Evolutionary conservation across 257 asterid genomes (phyloP).

Genomic region (Salvia splendens): DNA sequence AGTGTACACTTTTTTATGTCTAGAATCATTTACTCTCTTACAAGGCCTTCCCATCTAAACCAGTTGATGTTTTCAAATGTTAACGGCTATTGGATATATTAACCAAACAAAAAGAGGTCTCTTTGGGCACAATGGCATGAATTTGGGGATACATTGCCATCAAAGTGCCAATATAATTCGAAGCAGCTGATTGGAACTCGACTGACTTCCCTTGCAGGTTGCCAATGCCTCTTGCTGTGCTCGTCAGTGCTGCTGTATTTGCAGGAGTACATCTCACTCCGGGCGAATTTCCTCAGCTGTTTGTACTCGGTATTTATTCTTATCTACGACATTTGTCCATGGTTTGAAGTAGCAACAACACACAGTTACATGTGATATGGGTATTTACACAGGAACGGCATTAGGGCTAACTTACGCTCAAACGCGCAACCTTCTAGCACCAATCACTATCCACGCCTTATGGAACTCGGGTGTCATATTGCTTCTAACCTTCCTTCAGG

Average conservation of each 20-base stretch:
- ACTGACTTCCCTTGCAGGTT: conserved; percentile 58
- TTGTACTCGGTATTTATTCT: conserved; percentile 69
- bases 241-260: conserved; percentile 83
- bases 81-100: not conserved
- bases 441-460: conserved; percentile 78
- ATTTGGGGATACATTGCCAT: not conserved
- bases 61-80: not conserved
- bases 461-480: conserved; percentile 96
- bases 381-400: conserved; percentile 54
- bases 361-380: too few species aligned
- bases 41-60: not conserved
- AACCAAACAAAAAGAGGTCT: not conserved
- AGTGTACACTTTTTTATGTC: not conserved
- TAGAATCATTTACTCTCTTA: not conserved
- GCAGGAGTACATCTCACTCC: conserved; percentile 95
- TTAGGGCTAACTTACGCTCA: conserved; percentile 92
- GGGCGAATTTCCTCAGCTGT: conserved; percentile 88
- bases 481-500: conserved; percentile 92
- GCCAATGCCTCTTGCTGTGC: conserved; percentile 83
- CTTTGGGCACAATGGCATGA: not conserved
- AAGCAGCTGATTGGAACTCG: conserved; percentile 25
- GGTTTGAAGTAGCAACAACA: not conserved
- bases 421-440: conserved; percentile 88
- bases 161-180: not conserved
- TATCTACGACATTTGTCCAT: conserved; percentile 2